These are phyloP conservation scores for Fusarium annulatum DNA, from an alignment of 2,329 filamentous ascomycete genomes.

Conservation along the genomic window DNA sequence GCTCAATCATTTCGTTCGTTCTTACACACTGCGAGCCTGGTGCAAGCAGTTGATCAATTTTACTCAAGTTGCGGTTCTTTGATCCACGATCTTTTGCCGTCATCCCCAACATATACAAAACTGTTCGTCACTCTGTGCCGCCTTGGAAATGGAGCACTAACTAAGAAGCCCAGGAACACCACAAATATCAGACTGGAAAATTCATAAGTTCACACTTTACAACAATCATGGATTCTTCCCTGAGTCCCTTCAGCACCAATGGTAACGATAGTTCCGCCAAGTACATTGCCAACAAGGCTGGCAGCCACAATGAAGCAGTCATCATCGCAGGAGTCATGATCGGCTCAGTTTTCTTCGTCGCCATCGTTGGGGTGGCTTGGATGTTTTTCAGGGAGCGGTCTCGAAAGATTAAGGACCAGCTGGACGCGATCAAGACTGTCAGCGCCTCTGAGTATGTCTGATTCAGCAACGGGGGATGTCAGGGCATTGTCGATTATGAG, in stretches of 20 bases:
- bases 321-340: constrained; percentile 19
- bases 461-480: background rate
- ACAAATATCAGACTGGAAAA: background rate
- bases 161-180: background rate
- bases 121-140: background rate
- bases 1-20: background rate
- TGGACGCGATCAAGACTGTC: constrained; percentile 2
- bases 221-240: constrained; percentile 20
- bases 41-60: background rate
- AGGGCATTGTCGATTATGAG: background rate
- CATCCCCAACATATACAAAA: background rate
- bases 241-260: constrained; percentile 2
- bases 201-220: background rate
- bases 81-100: background rate
- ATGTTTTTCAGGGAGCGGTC: constrained; percentile 11
- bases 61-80: background rate
- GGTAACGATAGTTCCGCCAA: background rate
- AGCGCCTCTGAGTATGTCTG: constrained; percentile 8
- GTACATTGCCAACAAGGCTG: background rate
- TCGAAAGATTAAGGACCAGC: constrained; percentile 6
- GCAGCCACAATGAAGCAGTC: constrained; percentile 6
- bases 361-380: constrained; percentile 6
- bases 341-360: constrained; percentile 9
- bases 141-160: background rate
- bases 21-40: background rate